Evolutionary conservation across 495 filamentous ascomycete species (phyloP), one percentile per base, ranked within the genome.

Genomic region (Xylaria longipes): DNA sequence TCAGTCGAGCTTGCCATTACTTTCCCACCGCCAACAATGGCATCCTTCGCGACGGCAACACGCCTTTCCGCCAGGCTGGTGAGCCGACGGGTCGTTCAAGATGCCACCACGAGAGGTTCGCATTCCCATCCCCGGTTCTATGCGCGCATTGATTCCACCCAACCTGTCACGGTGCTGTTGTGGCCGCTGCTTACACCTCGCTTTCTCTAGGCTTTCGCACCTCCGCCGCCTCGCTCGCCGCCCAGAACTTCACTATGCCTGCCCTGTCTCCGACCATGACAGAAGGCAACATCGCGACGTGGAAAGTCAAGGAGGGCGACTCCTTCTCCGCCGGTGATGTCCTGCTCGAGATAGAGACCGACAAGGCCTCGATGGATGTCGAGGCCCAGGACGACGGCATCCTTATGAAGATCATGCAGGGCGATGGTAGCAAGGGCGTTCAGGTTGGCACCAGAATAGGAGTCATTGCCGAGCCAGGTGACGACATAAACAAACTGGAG

Each of bases 301-400:
- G 92, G 92, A 91, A 87, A 74, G 82, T 94, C 54, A 93, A 92
- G 74, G 93, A 94, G 83, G 92, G 91, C 74, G 92, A 93, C 67
- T 87, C 88, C 50, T 95, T 92, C 80, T 81, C 85, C 0, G 90
- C 92, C 66, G 93, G 93, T 45, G 93, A 95, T 79, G 93, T 94
- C 29, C 83, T 95, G 15, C 86, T 95, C 41, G 93, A 95, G 79
- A 93, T 95, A 77, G 93, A 95, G 82, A 95, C 93, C 35, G 93
- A 95, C 80, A 95, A 95, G 82, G 93, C 93, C 25, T 91, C 91
- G 48, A 95, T 95, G 91, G 93, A 95, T 71, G 93, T 95, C n/a
- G 93, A 95, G 80, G 93, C 93, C 22, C 92, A 93, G 80, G 93
- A 95, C 46, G 91, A 94, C 71, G 93, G 93, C 25, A 84, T 92